Base-by-base conservation (phyloP, 352 stramenopile genomes). In the Globisporangium paddicum region DNA sequence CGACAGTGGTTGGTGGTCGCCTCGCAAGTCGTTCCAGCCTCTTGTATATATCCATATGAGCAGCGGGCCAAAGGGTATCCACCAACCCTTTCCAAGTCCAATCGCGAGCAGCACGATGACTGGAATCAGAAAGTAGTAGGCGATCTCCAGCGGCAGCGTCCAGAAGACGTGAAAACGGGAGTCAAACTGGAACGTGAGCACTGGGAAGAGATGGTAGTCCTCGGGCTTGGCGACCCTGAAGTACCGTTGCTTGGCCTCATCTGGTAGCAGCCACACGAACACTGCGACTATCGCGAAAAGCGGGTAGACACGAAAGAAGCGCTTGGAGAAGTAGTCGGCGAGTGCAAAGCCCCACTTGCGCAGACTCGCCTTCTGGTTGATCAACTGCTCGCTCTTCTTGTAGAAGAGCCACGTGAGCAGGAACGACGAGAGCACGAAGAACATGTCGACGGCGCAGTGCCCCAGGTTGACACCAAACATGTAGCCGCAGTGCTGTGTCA, bases 131-230 rank as follows among this genome's bases (percentile, higher is more conserved):
- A 74, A 74, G 37, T 79, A 79, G 65, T 79, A 76, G 1, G 40
- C 51, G 45, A 79, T 79, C 60, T 79, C 71, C n/a, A 86, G 35
- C 1, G 75, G 73, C 21, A 86, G 63, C 23, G 71, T 73, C 75
- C 75, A 86, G 82, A 71, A n/a, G n/a, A n/a, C n/a, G n/a, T n/a
- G 0, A 83, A 64, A 41, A 77, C n/a, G 65, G 28, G 70, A 77
- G 2, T 65, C 69, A 11, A 58, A 63, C 11, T 60, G 9, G 30
- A 60, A 60, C 41, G 30, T 60, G 21, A 83, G 67, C 18, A 77
- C 73, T 18, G 73, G 66, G 18, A 63, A 51, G 32, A 75, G 49
- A 7, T 74, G 49, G 44, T 64, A 83, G 5, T 64, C 11, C 13
- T 63, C 58, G 0, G 63, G 60, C 8, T 71, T 47, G 2, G 51